Evolutionary conservation across 176 grass and related monocot species (phyloP), one percentile per base, ranked within the genome.

Genomic region (Zizania latifolia): DNA sequence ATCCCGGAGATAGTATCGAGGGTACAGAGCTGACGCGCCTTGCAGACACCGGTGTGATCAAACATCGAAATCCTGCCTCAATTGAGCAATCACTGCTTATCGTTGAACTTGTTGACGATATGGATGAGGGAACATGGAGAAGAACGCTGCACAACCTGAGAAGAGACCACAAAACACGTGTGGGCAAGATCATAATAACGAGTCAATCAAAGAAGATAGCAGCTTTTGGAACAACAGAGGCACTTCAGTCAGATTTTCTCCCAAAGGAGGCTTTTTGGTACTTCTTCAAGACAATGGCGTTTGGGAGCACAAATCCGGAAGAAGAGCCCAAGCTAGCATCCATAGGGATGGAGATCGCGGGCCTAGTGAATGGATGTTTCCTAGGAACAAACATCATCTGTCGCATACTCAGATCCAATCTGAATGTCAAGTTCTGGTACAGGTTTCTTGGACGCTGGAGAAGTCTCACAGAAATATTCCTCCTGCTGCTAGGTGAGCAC

Each of bases 131-230:
- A 16, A 27, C 35, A 17, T 78, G 85, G 72, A n/a, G n/a, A n/a
- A n/a, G 8, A 8, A 46, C 13, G 4, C 0, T 82, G 9, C 11
- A 17, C 6, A n/a, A 19, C 32, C 62, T 39, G 0, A 23, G 55
- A 12, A 15, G 17, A n/a, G n/a, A n/a, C 10, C 44, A 58, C 17
- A 46, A 26, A 15, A 29, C 28, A 19, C 26, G 28, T 10, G 70
- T 46, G 35, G 81, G 70, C 5, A 81, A 81, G 31, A 22, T 86
- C 37, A 67, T 87, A 11, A 12, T 87, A 10, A 78, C 50, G 31
- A 63, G 50, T 3, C 14, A 13, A n/a, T n/a, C n/a, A n/a, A n/a
- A n/a, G n/a, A n/a, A n/a, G n/a, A n/a, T n/a, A n/a, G n/a, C n/a
- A n/a, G n/a, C n/a, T n/a, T n/a, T n/a, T n/a, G n/a, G n/a, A n/a